These are phyloP conservation scores for Trametes pubescens DNA, from an alignment of 1,284 basidiomycete genomes.

Conservation along the genomic window DNA sequence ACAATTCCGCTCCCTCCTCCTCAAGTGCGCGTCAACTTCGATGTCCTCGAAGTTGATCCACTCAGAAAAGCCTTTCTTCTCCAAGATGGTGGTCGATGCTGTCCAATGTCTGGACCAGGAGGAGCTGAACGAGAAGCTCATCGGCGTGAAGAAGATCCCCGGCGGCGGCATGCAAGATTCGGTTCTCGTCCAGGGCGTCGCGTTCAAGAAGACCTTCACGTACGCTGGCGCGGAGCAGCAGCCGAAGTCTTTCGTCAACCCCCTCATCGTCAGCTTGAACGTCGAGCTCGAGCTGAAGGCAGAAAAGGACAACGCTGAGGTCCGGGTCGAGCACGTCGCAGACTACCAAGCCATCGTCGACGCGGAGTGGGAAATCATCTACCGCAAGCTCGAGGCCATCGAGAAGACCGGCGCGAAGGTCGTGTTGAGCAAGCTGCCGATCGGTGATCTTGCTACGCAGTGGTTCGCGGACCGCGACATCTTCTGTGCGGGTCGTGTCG, in stretches of 20 bases:
- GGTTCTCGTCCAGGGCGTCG: slow-evolving; percentile 87
- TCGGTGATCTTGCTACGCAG: slow-evolving; percentile 98
- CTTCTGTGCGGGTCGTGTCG: slow-evolving; percentile 98
- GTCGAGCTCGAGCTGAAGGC: slow-evolving; percentile 99
- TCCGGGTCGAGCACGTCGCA: slow-evolving; percentile 94
- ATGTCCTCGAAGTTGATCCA: slow-evolving; percentile 99
- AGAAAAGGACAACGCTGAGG: slow-evolving; percentile 99
- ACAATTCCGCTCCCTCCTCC: slow-evolving; percentile 90
- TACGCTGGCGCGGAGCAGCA: slow-evolving; percentile 99
- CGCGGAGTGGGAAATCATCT: slow-evolving; percentile 99
- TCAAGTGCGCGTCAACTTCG: slow-evolving; percentile 97
- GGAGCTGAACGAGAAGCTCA: slow-evolving; percentile 95
- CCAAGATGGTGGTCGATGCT: slow-evolving; percentile 98
- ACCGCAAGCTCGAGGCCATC: slow-evolving; percentile 96
- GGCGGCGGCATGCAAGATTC: slow-evolving; percentile 99
- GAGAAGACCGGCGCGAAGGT: slow-evolving; percentile 97
- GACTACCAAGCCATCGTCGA: slow-evolving; percentile 99
- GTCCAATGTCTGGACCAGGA: slow-evolving; percentile 93
- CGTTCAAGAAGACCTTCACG: slow-evolving; percentile 99
- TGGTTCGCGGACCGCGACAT: slow-evolving; percentile 99
- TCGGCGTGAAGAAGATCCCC: slow-evolving; percentile 99
- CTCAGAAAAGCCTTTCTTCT: slow-evolving; percentile 99
- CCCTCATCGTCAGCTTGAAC: slow-evolving; percentile 94
- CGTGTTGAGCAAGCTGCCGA: slow-evolving; percentile 97
- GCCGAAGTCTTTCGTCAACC: slow-evolving; percentile 92